These are phyloP conservation scores for Nicotiana knightiana DNA, from an alignment of 257 asterid species.

Conservation along the genomic window DNA sequence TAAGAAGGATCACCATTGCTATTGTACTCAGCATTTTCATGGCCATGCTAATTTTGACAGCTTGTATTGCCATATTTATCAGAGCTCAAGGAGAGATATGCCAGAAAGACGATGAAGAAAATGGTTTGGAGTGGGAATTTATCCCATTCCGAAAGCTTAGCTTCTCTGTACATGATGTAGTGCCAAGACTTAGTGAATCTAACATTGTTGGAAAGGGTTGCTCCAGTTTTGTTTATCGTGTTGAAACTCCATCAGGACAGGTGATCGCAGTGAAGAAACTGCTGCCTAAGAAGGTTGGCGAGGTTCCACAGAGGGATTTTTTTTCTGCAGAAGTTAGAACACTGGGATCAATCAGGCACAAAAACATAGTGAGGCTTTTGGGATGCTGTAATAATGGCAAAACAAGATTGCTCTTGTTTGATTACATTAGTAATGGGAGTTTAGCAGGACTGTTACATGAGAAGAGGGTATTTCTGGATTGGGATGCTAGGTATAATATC, in stretches of 20 bases:
- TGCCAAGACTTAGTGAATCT: constrained; percentile 48
- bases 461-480: constrained; percentile 39
- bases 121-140: constrained; percentile 46
- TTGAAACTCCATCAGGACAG: constrained; percentile 46
- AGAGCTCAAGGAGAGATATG: constrained; percentile 22
- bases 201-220: constrained; percentile 66
- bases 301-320: constrained; percentile 45
- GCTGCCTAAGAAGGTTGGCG: constrained; percentile 50
- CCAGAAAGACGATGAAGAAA: constrained; percentile 39
- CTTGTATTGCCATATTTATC: constrained; percentile 26
- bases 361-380: constrained; percentile 61
- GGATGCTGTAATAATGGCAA: constrained; percentile 74
- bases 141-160: constrained; percentile 63
- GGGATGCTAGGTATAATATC: constrained; percentile 70
- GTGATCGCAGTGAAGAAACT: constrained; percentile 62
- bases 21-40: constrained; percentile 34
- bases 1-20: constrained; percentile 33
- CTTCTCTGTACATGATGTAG: constrained; percentile 52
- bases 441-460: constrained; percentile 54
- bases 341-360: constrained; percentile 65
- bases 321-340: constrained; percentile 65
- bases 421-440: constrained; percentile 67
- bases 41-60: constrained; percentile 24
- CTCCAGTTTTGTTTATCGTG: constrained; percentile 62
- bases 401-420: constrained; percentile 60